These are phyloP conservation scores for Phlebopus sp. DNA, from an alignment of 1,284 basidiomycete genomes.

Conservation along the genomic window DNA sequence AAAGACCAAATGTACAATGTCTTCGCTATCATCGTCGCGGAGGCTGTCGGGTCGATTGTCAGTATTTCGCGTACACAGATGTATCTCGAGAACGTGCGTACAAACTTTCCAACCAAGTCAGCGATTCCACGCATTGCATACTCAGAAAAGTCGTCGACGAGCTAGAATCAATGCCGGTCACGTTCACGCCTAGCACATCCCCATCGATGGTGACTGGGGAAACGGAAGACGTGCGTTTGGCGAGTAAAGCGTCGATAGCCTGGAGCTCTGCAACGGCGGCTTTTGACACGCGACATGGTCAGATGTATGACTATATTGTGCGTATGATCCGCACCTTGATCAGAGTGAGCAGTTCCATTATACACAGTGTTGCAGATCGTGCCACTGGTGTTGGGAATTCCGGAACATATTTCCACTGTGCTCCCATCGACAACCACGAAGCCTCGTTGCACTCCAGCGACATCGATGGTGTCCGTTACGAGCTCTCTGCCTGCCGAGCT, in stretches of 20 bases:
- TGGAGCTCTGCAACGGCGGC: not conserved
- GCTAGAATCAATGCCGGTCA: not conserved
- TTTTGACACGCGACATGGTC: no score
- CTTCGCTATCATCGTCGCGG: constrained; percentile 36
- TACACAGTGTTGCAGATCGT: constrained; percentile 15
- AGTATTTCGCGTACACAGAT: not conserved
- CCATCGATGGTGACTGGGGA: not conserved
- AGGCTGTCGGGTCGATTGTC: constrained; percentile 12
- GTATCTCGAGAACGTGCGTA: not conserved
- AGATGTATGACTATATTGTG: no score
- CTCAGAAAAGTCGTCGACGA: constrained; percentile 7
- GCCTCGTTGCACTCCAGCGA: constrained; percentile 16
- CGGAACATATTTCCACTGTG: constrained; percentile 16
- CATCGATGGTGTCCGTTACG: constrained; percentile 27
- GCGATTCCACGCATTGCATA: constrained; percentile 32
- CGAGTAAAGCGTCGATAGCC: not conserved
- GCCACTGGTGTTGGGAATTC: constrained; percentile 8
- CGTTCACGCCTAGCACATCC: not conserved
- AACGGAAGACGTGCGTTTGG: not conserved
- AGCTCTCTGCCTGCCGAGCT: constrained; percentile 33
- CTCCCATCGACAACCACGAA: constrained; percentile 8
- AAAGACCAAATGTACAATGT: constrained; percentile 40
- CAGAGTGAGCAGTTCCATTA: not conserved
- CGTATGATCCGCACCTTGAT: constrained; percentile 1
- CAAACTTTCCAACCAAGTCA: constrained; percentile 38